Base-by-base conservation (phyloP, 768 basidiomycete genomes). In the Royoungia palumana region DNA sequence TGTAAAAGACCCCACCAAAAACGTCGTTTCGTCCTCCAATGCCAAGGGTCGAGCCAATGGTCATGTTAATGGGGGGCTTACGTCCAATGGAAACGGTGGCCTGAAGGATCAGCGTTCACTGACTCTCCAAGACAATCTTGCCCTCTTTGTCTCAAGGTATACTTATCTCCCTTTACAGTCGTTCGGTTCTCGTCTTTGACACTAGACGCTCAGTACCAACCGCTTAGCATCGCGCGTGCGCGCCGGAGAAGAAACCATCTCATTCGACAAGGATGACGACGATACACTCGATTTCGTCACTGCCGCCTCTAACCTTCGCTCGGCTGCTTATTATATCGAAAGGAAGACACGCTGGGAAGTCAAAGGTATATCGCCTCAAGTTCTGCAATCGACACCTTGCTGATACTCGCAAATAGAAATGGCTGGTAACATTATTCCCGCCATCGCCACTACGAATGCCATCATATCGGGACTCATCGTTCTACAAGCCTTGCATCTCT, bases 371-470 rank as follows among this genome's bases (percentile, higher is more conserved):
- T 30, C 35, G 32, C 13, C 17, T 17, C 1, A 3, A 34, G 9
- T 2, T 3, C 5, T 24, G 17, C 34, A 25, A n/a, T 24, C 13
- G 3, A 24, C 14, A 4, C 35, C 5, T n/a, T 16, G 16, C 41
- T 46, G 30, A 51, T 6, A 14, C 16, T 3, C 16, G 16, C 16
- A 2, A 20, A 19, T 66, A 95, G 94, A 97, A 70, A 98, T 97
- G 91, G 96, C 96, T 0, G 96, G 96, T 10, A 99, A 99, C 69
- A 98, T 99, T 60, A 99, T 98, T 55, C 96, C 96, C 6, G 96
- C 96, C 1, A 98, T 99, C 59, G 96, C 96, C 5, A 99, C 96
- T 4, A 99, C 96, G 20, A 99, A 99, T 65, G 96, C 96, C 10
- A 90, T 99, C 67, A 83, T 98, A 56, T 88, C 96, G 0, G 96